These are phyloP conservation scores for Saturnispora saitoi DNA, from an alignment of 805 yeast species.

Conservation along the genomic window DNA sequence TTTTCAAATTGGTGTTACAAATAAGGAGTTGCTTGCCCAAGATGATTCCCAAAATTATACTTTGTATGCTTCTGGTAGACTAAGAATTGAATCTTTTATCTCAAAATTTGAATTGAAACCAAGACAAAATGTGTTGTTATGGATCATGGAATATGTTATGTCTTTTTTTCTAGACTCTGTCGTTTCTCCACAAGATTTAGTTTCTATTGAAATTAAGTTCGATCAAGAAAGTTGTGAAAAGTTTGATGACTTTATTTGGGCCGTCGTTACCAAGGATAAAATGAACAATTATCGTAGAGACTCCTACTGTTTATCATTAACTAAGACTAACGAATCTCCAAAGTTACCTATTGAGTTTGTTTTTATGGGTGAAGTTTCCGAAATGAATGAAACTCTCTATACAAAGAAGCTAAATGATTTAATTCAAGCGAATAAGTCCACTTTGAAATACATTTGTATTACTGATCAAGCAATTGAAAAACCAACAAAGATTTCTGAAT, in stretches of 20 bases:
- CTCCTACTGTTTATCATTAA: constrained; percentile 75
- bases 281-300: constrained; percentile 72
- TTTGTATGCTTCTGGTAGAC: constrained; percentile 84
- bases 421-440: constrained; percentile 29
- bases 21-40: constrained; percentile 39
- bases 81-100: constrained; percentile 56
- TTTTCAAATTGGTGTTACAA: constrained; percentile 61
- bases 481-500: constrained; percentile 54
- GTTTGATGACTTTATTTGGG: constrained; percentile 68
- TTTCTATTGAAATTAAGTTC: constrained; percentile 53
- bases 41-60: constrained; percentile 56
- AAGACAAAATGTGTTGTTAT: constrained; percentile 70
- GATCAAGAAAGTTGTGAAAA: constrained; percentile 33
- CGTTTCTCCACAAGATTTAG: constrained; percentile 48
- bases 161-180: constrained; percentile 50
- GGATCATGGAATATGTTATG: constrained; percentile 54
- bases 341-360: constrained; percentile 68
- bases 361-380: constrained; percentile 83
- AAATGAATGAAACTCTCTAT: constrained; percentile 60
- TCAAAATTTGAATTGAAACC: constrained; percentile 59
- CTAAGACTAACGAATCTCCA: constrained; percentile 68
- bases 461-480: constrained; percentile 77
- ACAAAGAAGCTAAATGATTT: constrained; percentile 42
- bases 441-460: constrained; percentile 62
- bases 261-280: constrained; percentile 73